These are phyloP conservation scores for Mortierella sp. DNA, from an alignment of 371 early-diverging fungal species.

Conservation along the genomic window DNA sequence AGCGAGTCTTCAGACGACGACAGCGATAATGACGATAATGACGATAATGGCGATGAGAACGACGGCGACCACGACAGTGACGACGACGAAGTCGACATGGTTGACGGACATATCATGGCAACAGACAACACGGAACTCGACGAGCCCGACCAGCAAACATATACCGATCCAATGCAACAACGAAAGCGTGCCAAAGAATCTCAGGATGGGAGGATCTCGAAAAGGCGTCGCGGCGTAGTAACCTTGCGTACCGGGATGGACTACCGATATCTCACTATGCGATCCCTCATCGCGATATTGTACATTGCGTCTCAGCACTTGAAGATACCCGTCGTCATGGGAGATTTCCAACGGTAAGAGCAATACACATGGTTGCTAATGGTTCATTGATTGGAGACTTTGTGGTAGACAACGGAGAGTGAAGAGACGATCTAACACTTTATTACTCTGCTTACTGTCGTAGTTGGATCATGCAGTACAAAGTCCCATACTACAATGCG, in stretches of 20 bases:
- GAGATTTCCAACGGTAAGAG: constrained; percentile 44
- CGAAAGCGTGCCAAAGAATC: background rate
- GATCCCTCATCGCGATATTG: constrained; percentile 21
- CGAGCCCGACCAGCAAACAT: background rate
- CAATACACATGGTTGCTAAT: too few relatives aligned
- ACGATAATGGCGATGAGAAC: background rate
- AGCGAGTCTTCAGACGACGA: constrained; percentile 25
- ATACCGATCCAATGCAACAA: background rate
- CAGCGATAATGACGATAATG: background rate
- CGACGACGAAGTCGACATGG: constrained; percentile 1
- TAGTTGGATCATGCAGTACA: constrained; percentile 33
- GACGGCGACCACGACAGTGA: background rate
- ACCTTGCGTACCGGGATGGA: background rate
- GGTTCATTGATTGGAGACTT: too few relatives aligned
- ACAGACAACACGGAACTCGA: background rate
- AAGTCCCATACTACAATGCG: constrained; percentile 30
- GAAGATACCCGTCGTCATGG: constrained; percentile 38
- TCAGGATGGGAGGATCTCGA: background rate
- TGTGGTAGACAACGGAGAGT: too few relatives aligned
- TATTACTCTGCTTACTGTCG: background rate
- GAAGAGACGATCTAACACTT: background rate
- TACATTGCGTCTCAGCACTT: constrained; percentile 38
- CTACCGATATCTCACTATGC: background rate
- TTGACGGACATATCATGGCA: background rate
- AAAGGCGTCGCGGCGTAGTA: background rate